Evolutionary conservation across 2,329 filamentous ascomycete species (phyloP), one percentile per base, ranked within the genome.

Genomic region (Cadophora sp.): DNA sequence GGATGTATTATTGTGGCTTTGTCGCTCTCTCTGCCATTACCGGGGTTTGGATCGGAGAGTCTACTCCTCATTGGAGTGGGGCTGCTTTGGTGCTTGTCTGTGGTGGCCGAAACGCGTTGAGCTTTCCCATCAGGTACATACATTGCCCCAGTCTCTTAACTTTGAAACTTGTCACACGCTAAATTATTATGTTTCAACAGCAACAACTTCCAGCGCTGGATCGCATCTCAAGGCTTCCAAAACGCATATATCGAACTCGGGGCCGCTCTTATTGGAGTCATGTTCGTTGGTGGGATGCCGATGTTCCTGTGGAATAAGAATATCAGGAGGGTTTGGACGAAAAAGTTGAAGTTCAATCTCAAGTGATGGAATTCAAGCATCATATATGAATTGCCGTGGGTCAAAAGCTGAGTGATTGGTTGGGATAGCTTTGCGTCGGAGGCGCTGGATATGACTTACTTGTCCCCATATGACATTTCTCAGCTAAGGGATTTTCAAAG

Each of bases 21-120:
- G 41, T 45, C 41, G 41, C 41, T 1, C 41, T 45, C 16, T 45
- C 41, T 45, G 41, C 41, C 16, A 45, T 45, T 45, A 45, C 41
- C 2, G 41, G 41, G 2, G 41, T 45, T 45, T 45, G 41, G 41
- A 45, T 45, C 18, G 41, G 41, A 45, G 41, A 45, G 41, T 45
- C 41, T 45, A 45, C 41, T 45, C 41, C 41, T 45, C 41, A 45
- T n/a, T 45, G 41, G 41, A 45, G 41, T n/a, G 41, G 41, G 18
- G 41, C 41, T 45, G 41, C 41, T 18, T 45, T 45, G 41, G 41
- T 45, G 41, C 41, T 45, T 45, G 41, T 45, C 41, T 45, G 41
- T 45, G 41, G 41, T 45, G 41, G 41, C 41, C 41, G 41, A 45
- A 45, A 45, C 41, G 41, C 41, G 41, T n/a, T 45, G 41, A 45